Evolutionary conservation across 495 filamentous ascomycete genomes (phyloP).

Genomic region (Jackrogersella multiformis): DNA sequence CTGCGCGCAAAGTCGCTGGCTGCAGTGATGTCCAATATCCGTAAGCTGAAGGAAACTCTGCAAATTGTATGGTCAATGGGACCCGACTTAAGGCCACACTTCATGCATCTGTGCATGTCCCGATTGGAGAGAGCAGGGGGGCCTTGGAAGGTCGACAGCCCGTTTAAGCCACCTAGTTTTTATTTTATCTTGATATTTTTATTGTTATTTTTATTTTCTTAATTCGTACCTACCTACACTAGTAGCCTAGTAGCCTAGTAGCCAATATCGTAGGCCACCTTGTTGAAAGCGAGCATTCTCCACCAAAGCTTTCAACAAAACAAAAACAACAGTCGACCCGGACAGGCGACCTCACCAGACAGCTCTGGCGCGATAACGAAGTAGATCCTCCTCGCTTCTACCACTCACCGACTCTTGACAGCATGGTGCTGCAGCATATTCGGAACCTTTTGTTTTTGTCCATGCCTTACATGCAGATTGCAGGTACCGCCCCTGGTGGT

Average conservation of each 20-base stretch:
- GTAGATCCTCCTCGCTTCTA: slow-evolving; percentile 34
- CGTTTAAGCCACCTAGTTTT: slow-evolving; percentile 30
- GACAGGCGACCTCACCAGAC: slow-evolving; percentile 31
- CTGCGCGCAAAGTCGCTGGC: slow-evolving; percentile 47
- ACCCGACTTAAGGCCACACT: slow-evolving; percentile 39
- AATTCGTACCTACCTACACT: slow-evolving; percentile 30
- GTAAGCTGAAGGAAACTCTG: slow-evolving; percentile 45
- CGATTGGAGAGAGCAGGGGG: slow-evolving; percentile 46
- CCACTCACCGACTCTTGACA: slow-evolving; percentile 42
- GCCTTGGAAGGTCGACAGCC: slow-evolving; percentile 21
- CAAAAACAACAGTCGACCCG: slow-evolving; percentile 18
- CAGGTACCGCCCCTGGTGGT: slow-evolving; percentile 29
- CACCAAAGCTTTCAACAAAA: slow-evolving; percentile 32
- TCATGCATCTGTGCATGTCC: slow-evolving; percentile 49
- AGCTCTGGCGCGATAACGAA: slow-evolving; percentile 33
- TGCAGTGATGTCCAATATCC: slow-evolving; percentile 61
- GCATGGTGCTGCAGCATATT: slow-evolving; percentile 31
- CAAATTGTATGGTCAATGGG: slow-evolving; percentile 52
- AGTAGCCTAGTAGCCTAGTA: no score
- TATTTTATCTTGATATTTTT: slow-evolving; percentile 31
- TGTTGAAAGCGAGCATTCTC: slow-evolving; percentile 31
- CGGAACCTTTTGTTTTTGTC: slow-evolving; percentile 33
- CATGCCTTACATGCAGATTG: slow-evolving; percentile 43
- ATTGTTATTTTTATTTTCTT: no score
- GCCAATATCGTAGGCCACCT: slow-evolving; percentile 36